These are phyloP conservation scores for Myrica gale DNA, from an alignment of 306 rosid species.

Conservation along the genomic window DNA sequence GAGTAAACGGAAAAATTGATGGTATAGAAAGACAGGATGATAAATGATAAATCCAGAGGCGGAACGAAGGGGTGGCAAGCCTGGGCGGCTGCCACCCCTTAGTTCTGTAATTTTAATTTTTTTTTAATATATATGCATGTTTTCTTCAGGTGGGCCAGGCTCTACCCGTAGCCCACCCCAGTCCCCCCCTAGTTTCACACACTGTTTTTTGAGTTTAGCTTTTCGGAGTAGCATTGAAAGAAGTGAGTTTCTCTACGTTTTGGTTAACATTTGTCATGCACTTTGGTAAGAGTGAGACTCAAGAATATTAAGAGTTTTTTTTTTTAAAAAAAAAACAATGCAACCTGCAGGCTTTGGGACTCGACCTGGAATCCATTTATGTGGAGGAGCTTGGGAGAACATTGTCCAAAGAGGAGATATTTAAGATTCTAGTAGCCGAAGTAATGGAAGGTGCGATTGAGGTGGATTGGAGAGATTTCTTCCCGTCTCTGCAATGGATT, in stretches of 20 bases:
- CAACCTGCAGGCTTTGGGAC: slow-evolving; percentile 66
- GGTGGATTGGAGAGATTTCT: slow-evolving; percentile 98
- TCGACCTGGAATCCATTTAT: slow-evolving; percentile 49
- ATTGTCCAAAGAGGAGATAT: slow-evolving; percentile 53
- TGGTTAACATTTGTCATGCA: not conserved
- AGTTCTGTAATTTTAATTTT: too few relatives aligned
- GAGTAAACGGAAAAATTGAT: too few relatives aligned
- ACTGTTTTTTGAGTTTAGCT: slow-evolving; percentile 69
- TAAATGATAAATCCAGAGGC: too few relatives aligned
- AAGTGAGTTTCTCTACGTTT: slow-evolving; percentile 44
- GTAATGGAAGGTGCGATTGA: slow-evolving; percentile 89
- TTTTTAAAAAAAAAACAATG: slow-evolving; percentile 12
- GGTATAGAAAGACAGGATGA: too few relatives aligned
- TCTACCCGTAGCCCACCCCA: too few relatives aligned
- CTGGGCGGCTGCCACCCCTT: too few relatives aligned
- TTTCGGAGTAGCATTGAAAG: slow-evolving; percentile 67
- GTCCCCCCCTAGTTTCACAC: too few relatives aligned
- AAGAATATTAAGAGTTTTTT: too few relatives aligned
- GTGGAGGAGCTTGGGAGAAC: slow-evolving; percentile 61
- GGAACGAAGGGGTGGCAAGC: too few relatives aligned
- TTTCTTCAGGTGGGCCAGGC: too few relatives aligned
- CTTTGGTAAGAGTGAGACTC: not conserved
- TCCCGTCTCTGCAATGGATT: slow-evolving; percentile 89
- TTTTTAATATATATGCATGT: too few relatives aligned
- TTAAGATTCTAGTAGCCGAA: slow-evolving; percentile 65